Base-by-base conservation (phyloP, 2,329 filamentous ascomycete species). In the Colletotrichum incanum region DNA sequence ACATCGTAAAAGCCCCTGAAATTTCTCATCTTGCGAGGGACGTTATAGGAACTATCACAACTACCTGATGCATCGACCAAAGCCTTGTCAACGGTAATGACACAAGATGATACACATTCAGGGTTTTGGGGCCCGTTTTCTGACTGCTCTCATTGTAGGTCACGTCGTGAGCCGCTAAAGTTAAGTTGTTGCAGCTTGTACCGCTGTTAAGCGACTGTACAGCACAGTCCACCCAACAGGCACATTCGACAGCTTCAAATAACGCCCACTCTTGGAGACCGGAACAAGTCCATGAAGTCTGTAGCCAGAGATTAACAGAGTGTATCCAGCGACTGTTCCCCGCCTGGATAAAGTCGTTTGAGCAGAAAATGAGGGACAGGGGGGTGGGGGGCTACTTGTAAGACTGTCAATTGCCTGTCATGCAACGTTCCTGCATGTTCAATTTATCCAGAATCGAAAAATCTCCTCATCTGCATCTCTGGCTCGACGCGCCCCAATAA, bases 331-430 rank as follows among this genome's bases (percentile, higher is more conserved):
- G 23, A 50, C 26, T 8, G 26, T 28, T 28, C 49, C 49, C 49
- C 49, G 8, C 49, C n/a, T 50, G 49, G 49, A 50, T 50, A 50
- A 50, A 50, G 49, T 50, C 49, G 49, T 6, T 18, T 28, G 49
- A 14, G 14, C 49, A 14, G 49, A 23, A 18, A 1, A 14, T 3
- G 23, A 6, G 18, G 26, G 12, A 3, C 12, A 23, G 14, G 1
- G 5, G 16, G 8, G 23, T 50, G 49, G 49, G 2, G 28, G 49
- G 23, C 6, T 50, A 23, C 14, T 5, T 28, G 49, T 9, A 3
- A 45, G 23, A 50, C 11, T 2, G 49, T 9, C 5, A 50, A 50
- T 50, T 1, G 23, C 16, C 47, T 23, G 23, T 16, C 23, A 28
- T 28, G 49, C 49, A 28, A 50, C 23, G 49, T 50, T 50, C 49